These are phyloP conservation scores for Tuber indicum DNA, from an alignment of 495 filamentous ascomycete genomes.

Conservation along the genomic window DNA sequence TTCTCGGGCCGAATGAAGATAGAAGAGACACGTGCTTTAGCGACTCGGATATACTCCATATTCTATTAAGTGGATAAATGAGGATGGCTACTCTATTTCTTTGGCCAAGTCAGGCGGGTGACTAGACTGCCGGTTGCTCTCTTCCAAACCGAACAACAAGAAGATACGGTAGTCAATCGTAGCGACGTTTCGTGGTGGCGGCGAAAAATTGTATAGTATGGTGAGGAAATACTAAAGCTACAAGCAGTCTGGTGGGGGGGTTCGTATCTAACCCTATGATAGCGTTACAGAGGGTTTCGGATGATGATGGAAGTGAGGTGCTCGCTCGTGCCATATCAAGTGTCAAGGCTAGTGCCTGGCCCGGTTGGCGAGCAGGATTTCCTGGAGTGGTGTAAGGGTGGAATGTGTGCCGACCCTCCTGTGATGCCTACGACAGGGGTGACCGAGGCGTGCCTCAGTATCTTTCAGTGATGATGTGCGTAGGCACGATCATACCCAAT, in stretches of 20 bases:
- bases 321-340: no score
- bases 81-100: neutral
- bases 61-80: constrained; percentile 8
- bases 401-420: neutral
- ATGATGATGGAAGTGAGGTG: no score
- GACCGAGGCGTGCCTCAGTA: no score
- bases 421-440: no score
- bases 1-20: neutral
- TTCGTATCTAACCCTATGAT: no score
- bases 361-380: no score
- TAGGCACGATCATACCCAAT: no score
- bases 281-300: no score
- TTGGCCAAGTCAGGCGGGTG: neutral
- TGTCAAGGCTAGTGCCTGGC: no score
- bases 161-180: neutral
- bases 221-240: neutral
- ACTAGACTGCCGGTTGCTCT: neutral
- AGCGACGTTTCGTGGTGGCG: neutral
- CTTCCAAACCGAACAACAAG: neutral
- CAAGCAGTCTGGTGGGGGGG: no score
- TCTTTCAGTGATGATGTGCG: no score
- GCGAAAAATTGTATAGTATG: neutral
- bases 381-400: no score
- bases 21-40: constrained; percentile 25
- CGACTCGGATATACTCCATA: constrained; percentile 41